These are phyloP conservation scores for Mucor racemosus DNA, from an alignment of 371 early-diverging fungal species.

Conservation along the genomic window DNA sequence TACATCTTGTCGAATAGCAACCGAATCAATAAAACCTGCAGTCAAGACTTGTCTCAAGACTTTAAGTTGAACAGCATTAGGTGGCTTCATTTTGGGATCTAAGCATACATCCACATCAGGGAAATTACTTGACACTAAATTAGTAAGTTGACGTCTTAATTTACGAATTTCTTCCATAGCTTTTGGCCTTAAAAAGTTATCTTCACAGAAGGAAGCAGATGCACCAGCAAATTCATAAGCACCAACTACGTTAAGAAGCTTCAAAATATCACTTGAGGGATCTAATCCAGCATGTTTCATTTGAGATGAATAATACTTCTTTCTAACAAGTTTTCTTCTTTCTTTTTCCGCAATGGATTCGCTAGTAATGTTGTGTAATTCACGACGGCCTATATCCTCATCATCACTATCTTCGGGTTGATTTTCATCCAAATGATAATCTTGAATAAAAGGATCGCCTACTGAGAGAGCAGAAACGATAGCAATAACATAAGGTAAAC, in stretches of 20 bases:
- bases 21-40: constrained; percentile 90
- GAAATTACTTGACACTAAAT: constrained; percentile 73
- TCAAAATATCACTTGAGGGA: constrained; percentile 84
- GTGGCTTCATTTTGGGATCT: constrained; percentile 78
- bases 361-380: constrained; percentile 47
- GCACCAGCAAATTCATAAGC: constrained; percentile 88
- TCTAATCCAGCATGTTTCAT: constrained; percentile 69
- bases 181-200: constrained; percentile 86
- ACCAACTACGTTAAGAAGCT: constrained; percentile 83
- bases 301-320: constrained; percentile 58
- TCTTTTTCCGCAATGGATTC: constrained; percentile 56
- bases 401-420: constrained; percentile 55
- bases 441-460: constrained; percentile 89
- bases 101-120: constrained; percentile 59
- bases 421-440: constrained; percentile 60
- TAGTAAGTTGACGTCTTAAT: constrained; percentile 85
- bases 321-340: constrained; percentile 47
- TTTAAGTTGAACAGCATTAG: constrained; percentile 65
- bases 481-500: constrained; percentile 86
- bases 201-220: constrained; percentile 72
- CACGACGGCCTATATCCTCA: constrained; percentile 41
- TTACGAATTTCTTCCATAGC: constrained; percentile 94
- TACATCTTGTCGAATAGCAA: constrained; percentile 82
- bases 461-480: constrained; percentile 91
- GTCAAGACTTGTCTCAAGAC: constrained; percentile 85